Evolutionary conservation across 768 basidiomycete species (phyloP).

Genomic region (Russula griseocarnosa): DNA sequence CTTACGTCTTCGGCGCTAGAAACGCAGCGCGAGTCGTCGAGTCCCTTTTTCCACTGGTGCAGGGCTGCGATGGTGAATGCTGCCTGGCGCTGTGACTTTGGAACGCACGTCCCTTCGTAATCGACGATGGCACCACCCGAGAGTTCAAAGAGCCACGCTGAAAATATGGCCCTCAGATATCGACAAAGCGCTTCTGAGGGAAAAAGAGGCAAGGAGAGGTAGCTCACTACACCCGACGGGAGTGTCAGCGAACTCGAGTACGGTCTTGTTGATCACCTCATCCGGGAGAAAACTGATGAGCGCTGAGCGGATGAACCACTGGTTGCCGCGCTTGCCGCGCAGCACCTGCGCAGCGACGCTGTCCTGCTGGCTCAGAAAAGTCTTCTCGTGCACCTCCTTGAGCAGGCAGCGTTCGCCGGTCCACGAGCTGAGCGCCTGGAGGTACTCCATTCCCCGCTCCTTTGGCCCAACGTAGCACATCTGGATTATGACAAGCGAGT

Average conservation of each 20-base stretch:
- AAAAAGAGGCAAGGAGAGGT: constrained; percentile 1
- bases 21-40: constrained; percentile 77
- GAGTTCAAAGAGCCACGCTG: constrained; percentile 91
- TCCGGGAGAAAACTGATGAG: constrained; percentile 82
- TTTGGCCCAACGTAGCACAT: constrained; percentile 83
- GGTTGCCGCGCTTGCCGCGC: constrained; percentile 75
- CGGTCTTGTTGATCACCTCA: constrained; percentile 80
- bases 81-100: constrained; percentile 74
- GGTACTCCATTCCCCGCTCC: constrained; percentile 69
- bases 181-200: neutral
- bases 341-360: constrained; percentile 89
- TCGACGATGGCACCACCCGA: constrained; percentile 77
- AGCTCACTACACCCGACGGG: constrained; percentile 88
- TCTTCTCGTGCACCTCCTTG: constrained; percentile 89
- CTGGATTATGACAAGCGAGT: constrained; percentile 86
- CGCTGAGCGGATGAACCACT: constrained; percentile 89
- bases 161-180: neutral
- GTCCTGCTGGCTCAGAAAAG: constrained; percentile 85
- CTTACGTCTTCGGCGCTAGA: constrained; percentile 76
- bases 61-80: constrained; percentile 83
- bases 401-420: constrained; percentile 80
- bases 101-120: constrained; percentile 68
- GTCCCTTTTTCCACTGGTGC: constrained; percentile 88
- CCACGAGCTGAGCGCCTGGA: constrained; percentile 85
- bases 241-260: constrained; percentile 72